These are phyloP conservation scores for Eimeria praecox DNA, from an alignment of 169 alveolate genomes.

Conservation along the genomic window DNA sequence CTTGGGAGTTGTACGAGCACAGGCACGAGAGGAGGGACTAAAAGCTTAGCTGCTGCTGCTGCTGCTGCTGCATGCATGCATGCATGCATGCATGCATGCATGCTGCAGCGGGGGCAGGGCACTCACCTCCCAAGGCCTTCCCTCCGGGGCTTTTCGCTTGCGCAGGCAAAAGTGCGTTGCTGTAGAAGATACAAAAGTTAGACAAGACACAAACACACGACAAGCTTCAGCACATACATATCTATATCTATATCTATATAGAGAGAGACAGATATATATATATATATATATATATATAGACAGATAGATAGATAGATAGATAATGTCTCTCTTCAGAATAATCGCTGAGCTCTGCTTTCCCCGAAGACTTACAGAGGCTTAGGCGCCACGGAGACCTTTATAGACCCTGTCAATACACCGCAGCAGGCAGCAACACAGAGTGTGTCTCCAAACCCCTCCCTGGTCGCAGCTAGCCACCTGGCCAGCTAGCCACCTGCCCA, in stretches of 20 bases:
- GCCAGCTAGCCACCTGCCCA: not conserved
- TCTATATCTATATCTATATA: too few species aligned
- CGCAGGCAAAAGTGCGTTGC: conserved; percentile 40
- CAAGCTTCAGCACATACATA: not conserved
- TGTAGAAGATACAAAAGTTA: not conserved
- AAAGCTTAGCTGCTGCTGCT: not conserved
- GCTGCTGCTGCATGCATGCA: not conserved
- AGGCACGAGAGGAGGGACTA: not conserved
- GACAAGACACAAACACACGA: not conserved
- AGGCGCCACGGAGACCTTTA: conserved; percentile 27
- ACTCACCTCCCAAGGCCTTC: conserved; percentile 41
- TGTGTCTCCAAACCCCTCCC: not conserved
- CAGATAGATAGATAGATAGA: not conserved
- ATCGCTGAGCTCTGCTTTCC: not conserved
- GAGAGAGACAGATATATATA: too few species aligned
- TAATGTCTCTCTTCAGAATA: not conserved
- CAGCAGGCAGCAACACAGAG: not conserved
- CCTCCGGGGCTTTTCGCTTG: not conserved
- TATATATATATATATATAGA: too few species aligned
- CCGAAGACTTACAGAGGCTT: conserved; percentile 17
- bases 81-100: not conserved
- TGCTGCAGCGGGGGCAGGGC: not conserved
- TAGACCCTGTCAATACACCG: not conserved
- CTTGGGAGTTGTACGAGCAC: not conserved
- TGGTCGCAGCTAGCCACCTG: not conserved